phyloP scores from a whole-genome alignment of 2,329 filamentous ascomycete genomes.

The Ophiostoma fasciatum region DNA sequence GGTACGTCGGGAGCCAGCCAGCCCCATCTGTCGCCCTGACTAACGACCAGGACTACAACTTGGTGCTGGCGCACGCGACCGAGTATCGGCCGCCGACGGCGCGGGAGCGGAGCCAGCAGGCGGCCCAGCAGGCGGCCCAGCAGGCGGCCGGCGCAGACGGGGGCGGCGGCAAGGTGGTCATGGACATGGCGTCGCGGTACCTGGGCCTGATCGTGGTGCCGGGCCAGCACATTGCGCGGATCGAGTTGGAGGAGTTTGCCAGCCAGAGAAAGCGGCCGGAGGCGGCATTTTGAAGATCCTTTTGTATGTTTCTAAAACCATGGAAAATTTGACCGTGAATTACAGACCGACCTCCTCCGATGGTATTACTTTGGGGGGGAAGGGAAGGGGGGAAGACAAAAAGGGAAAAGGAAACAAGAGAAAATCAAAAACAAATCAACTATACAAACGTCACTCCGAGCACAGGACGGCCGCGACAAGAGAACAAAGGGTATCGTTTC shows the following conservation, averaged over 20 bases:
- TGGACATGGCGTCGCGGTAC: conserved; percentile 72
- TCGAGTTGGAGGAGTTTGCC: conserved; percentile 69
- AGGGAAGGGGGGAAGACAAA: background rate
- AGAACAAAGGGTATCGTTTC: background rate
- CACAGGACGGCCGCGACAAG: background rate
- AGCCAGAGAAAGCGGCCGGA: conserved; percentile 32
- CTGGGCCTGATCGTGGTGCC: conserved; percentile 84
- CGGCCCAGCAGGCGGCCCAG: conserved; percentile 19
- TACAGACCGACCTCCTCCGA: no score
- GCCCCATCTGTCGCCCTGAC: background rate
- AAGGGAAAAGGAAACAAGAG: conserved; percentile 1
- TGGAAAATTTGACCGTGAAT: no score
- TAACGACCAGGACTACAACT: conserved; percentile 58
- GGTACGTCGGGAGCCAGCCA: no score
- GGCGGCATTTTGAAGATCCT: no score
- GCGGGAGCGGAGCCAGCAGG: conserved; percentile 26
- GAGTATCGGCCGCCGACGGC: conserved; percentile 70
- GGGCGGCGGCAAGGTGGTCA: conserved; percentile 28
- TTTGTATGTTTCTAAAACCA: no score
- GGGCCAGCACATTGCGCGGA: conserved; percentile 68
- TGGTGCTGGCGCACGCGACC: conserved; percentile 73
- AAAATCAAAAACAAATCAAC: background rate
- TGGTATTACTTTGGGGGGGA: no score
- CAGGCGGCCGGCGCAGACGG: conserved; percentile 13
- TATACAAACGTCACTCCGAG: background rate